phyloP scores from a whole-genome alignment of 805 yeast genomes.

The Ogataea glucozyma region DNA sequence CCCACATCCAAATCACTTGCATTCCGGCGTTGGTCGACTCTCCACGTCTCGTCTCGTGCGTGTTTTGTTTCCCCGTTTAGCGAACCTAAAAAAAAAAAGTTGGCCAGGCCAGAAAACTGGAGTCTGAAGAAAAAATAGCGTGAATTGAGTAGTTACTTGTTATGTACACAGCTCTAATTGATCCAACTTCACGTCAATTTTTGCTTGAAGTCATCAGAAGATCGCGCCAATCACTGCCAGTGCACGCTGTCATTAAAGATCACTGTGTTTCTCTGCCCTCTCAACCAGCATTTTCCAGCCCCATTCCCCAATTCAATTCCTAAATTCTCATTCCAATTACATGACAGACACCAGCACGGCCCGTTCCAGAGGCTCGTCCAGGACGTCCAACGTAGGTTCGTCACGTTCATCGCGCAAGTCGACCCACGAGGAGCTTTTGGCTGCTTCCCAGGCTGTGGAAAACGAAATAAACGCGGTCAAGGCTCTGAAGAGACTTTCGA shows the following conservation, averaged over 20 bases:
- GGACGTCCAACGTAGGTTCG: conserved; percentile 2
- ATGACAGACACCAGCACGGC: conserved; percentile 5
- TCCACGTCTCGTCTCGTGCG: conserved; percentile 3
- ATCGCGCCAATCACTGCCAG: no score
- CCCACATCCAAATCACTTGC: no score
- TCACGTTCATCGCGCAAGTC: conserved; percentile 26
- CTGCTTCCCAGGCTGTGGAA: conserved; percentile 77
- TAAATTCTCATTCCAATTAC: no score
- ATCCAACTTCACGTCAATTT: no score
- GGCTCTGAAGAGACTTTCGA: conserved; percentile 70
- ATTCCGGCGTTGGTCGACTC: neutral
- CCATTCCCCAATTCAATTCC: no score
- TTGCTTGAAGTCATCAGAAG: no score
- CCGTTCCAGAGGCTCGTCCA: conserved; percentile 5
- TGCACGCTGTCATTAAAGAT: no score
- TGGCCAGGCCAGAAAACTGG: conserved; percentile 2
- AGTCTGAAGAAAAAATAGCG: neutral
- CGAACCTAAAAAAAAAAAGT: conserved; percentile 4
- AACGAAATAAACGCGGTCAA: conserved; percentile 73
- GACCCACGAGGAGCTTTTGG: conserved; percentile 41
- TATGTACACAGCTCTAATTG: no score
- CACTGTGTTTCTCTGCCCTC: no score
- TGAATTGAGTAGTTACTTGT: neutral
- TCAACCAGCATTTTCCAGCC: no score
- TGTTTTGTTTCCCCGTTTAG: conserved; percentile 1